Evolutionary conservation across 495 filamentous ascomycete genomes (phyloP), one percentile per base, ranked within the genome.

Genomic region (Podospora fimiseda): DNA sequence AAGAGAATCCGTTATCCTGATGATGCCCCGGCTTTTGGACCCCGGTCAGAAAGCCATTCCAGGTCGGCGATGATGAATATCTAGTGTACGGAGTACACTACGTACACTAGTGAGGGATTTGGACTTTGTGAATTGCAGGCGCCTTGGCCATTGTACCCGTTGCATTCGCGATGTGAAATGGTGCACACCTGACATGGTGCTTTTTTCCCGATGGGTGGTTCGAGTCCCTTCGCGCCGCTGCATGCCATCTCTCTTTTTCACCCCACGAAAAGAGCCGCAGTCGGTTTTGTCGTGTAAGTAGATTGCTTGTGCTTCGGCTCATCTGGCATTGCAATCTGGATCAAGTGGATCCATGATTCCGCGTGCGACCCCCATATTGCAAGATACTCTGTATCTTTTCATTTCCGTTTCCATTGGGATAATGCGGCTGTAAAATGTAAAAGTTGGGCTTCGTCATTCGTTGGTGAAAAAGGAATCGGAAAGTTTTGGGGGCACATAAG

Each of bases 121-220:
- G 27, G 27, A 33, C 27, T 50, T 48, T 39, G 45, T 40, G 7
- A 20, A 15, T 11, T 48, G 48, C 24, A 36, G 33, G 38, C 40
- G 36, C 30, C 46, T 56, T 33, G 39, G 24, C 53, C 50, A 20
- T 53, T 24, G 42, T 55, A 22, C 23, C 16, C 39, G 38, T n/a
- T 39, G 23, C 52, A 37, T 40, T 23, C 43, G 33, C 16, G 5
- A 11, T 33, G 27, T 33, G 27, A 46, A 41, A 60, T 60, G 53
- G 42, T 20, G 56, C 47, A 51, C 58, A 54, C 56, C 58, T 61
- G 61, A 59, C 58, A 48, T 59, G 24, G 50, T 50, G 41, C 48
- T 43, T 58, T 53, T 54, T 40, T 43, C 46, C 38, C 36, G 42
- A 43, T 15, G 37, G 48, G 43, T 14, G 43, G 38, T 23, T 16